Percentiles rank a stretch among this genome's conserved stretches.
These are phyloP conservation scores for Fusarium acutatum DNA, from an alignment of 2,329 filamentous ascomycete genomes.

Conservation along the genomic window DNA sequence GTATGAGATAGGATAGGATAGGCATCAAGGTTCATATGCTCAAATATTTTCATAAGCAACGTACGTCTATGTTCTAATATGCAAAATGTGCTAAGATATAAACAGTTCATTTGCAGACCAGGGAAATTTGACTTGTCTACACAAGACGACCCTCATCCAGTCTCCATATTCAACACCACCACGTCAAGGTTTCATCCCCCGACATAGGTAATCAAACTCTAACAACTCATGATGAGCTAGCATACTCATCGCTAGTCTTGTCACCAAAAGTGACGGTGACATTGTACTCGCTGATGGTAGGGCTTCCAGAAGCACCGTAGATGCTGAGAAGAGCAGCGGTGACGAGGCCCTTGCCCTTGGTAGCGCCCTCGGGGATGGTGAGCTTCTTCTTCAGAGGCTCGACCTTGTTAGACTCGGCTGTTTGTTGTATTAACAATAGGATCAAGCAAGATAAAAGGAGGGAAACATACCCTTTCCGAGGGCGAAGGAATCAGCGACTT, in stretches of 20 bases:
- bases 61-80: slow-evolving; percentile 3
- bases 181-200: background rate
- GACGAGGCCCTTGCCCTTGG: slow-evolving; percentile 38
- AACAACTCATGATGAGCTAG: background rate
- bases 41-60: background rate
- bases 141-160: background rate
- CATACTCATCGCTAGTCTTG: slow-evolving; percentile 38
- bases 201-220: background rate
- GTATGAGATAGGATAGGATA: no score
- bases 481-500: slow-evolving; percentile 43
- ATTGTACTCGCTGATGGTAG: slow-evolving; percentile 39
- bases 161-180: slow-evolving; percentile 17
- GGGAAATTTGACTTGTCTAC: background rate
- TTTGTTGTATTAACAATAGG: background rate
- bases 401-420: slow-evolving; percentile 29
- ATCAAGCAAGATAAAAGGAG: background rate
- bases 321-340: slow-evolving; percentile 43
- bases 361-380: slow-evolving; percentile 32
- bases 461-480: slow-evolving; percentile 47
- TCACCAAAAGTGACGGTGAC: slow-evolving; percentile 36
- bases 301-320: slow-evolving; percentile 37
- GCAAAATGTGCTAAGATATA: background rate
- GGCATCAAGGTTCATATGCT: background rate
- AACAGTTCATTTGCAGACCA: background rate
- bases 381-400: slow-evolving; percentile 42